Evolutionary conservation across 257 asterid genomes (phyloP).

Genomic region (Nicotiana otophora): DNA sequence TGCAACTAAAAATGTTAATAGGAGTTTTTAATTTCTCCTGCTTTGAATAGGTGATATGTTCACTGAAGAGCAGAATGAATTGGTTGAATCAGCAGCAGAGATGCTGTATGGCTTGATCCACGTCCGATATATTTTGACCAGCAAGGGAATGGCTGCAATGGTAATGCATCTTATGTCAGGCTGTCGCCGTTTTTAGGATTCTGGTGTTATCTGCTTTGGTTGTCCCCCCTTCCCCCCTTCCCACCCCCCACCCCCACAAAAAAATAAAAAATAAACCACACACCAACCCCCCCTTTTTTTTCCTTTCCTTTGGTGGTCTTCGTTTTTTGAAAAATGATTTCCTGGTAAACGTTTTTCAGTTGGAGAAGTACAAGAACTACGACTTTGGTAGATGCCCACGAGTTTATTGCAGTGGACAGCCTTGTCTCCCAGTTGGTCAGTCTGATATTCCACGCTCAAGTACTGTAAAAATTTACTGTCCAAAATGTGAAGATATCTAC

Average conservation of each 20-base stretch:
- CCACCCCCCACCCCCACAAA: neutral
- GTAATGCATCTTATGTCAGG: slow-evolving; percentile 33
- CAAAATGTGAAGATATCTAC: slow-evolving; percentile 92
- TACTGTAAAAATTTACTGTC: slow-evolving; percentile 90
- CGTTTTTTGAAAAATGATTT: neutral
- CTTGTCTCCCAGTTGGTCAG: slow-evolving; percentile 97
- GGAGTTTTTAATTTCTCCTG: slow-evolving; percentile 13
- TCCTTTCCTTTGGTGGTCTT: neutral
- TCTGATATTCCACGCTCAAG: slow-evolving; percentile 90
- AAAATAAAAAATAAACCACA: too few species aligned
- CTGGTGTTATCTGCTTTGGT: slow-evolving; percentile 1
- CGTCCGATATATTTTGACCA: slow-evolving; percentile 81
- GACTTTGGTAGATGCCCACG: slow-evolving; percentile 97
- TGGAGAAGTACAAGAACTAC: slow-evolving; percentile 89
- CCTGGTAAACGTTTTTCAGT: slow-evolving; percentile 33
- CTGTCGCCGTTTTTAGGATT: neutral
- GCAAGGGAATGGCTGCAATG: slow-evolving; percentile 98
- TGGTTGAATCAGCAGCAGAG: slow-evolving; percentile 98
- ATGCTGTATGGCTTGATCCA: slow-evolving; percentile 95
- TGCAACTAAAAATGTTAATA: neutral
- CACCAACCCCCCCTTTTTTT: neutral
- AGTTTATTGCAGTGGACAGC: slow-evolving; percentile 94
- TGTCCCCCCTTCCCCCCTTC: neutral
- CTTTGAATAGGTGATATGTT: slow-evolving; percentile 67
- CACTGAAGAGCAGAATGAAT: slow-evolving; percentile 90